Base-by-base conservation (phyloP, 2,329 filamentous ascomycete genomes). In the Drechslerella stenobrocha region DNA sequence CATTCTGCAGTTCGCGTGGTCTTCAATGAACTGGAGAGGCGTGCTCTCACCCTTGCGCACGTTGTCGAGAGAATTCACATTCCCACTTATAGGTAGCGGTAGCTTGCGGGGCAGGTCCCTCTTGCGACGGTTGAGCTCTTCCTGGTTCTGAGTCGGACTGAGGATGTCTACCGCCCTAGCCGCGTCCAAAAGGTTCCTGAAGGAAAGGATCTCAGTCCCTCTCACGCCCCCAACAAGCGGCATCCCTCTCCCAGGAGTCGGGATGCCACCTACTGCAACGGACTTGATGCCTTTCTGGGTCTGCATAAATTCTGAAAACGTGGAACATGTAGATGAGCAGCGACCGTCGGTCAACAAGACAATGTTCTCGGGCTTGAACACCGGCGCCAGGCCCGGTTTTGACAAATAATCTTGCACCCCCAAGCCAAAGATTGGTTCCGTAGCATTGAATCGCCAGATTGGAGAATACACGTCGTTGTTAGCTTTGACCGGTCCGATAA, bases 271-370 rank as follows among this genome's bases (percentile, higher is more conserved):
- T 61, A 83, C 76, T 3, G 79, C 80, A 53, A 80, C 78, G 2
- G 79, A 80, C 74, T 80, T 80, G n/a, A 84, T 80, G 30, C 80
- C 79, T 20, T 77, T 81, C 64, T 82, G 78, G 23, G 78, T 74
- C 22, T 79, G 79, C 71, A 84, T 76, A 71, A 84, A 78, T 70
- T 84, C 81, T 8, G 79, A 78, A 67, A 83, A 83, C 2, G 83
- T 76, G 2, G 81, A 80, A 75, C 83, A 85, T 1, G 82, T 82
- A 0, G 81, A 84, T 20, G 80, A 80, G 73, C 83, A 85, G 71
- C 80, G 79, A 30, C 82, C 83, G 71, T 85, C 83, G 52, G 81
- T 80, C n/a, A 85, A 77, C 15, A 85, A 75, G 37, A 85, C 77
- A 44, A 86, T 80, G 73, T 86, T 80, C 60, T 84, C 81, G 1